Evolutionary conservation across 2,329 filamentous ascomycete species (phyloP), one percentile per base, ranked within the genome.

Genomic region (Coniosporium tulheliwenetii): DNA sequence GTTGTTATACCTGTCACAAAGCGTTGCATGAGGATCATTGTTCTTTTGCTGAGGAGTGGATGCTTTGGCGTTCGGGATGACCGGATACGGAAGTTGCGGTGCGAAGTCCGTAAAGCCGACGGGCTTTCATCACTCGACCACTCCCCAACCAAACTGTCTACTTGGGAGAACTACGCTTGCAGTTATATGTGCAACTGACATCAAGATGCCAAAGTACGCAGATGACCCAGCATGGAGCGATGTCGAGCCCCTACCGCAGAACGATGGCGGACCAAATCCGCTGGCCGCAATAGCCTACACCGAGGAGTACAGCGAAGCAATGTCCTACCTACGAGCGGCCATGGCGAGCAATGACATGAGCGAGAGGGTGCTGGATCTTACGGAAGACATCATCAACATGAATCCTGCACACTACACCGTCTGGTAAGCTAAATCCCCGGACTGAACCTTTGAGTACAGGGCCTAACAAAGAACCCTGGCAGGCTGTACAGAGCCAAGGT

Each of bases 401-500:
- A 98, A 98, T 61, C 84, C 91, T 12, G 87, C 91, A 1, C 91
- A 98, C 66, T 98, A 98, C 65, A 98, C 91, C 12, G 89, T 96
- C 45, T 98, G 91, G 91, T 75, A 55, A 46, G 63, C 54, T 14
- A 31, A 31, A 16, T 31, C 5, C 19, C 7, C 19, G 4, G 7
- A n/a, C 32, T 4, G 13, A 14, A 26, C 7, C 12, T 2, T 36
- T 10, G 10, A 38, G 38, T 9, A 14, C 19, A 7, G 4, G 7
- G 19, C 19, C 40, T 43, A 37, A 12, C 7, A 31, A 19, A n/a
- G 19, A 14, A 30, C 10, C 13, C 8, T 2, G 15, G 39, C 47
- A 76, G 73, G 71, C 76, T 96, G 15, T 98, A 93, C 67, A 82
- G 91, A 45, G 85, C 87, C 50, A 77, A 80, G 53, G 82, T 81